Evolutionary conservation across 768 basidiomycete species (phyloP), one percentile per base, ranked within the genome.

Genomic region (Mycena sanguinolenta): DNA sequence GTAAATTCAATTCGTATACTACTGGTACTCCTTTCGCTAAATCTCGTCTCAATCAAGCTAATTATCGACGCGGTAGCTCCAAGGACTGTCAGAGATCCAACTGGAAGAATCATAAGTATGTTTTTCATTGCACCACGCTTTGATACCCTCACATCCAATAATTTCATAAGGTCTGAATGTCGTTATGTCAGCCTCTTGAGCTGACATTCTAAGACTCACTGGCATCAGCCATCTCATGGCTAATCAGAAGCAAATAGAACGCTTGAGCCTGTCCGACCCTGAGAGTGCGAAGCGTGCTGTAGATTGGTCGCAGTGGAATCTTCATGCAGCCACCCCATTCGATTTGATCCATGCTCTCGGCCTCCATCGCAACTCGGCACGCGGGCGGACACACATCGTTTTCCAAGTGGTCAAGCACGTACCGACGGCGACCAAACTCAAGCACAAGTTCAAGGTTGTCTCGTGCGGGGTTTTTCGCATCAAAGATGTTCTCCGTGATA

Each of bases 321-420:
- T n/a, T n/a, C n/a, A n/a, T 72, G 74, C 32, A 70, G 71, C 27
- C 16, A 76, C 74, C 46, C 67, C 65, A 13, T 49, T 54, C 12
- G 66, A 71, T 3, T 55, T 74, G 28, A 53, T 69, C n/a, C 67
- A 74, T 42, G 77, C 78, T 16, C 74, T 79, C 0, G 70, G 74
- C 16, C 64, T 79, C 34, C 74, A 75, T 27, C 75, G 76, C 50
- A 71, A 78, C 64, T 74, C 76, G 1, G 42, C 59, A 5, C 78
- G 79, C 3, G 76, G 75, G 17, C 74, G 73, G 5, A 79, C 77
- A 5, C 77, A 80, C 68, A 77, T 80, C 49, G 65, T 80, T 4
- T 30, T 79, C 50, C 67, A 75, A 32, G 28, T 62, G 50, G 70
- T 77, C 23, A 69, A 75, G 54, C 75, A 76, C 54, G 70, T 70